These are phyloP conservation scores for Scleromitrula shiraiana DNA, from an alignment of 2,329 filamentous ascomycete genomes.

Conservation along the genomic window DNA sequence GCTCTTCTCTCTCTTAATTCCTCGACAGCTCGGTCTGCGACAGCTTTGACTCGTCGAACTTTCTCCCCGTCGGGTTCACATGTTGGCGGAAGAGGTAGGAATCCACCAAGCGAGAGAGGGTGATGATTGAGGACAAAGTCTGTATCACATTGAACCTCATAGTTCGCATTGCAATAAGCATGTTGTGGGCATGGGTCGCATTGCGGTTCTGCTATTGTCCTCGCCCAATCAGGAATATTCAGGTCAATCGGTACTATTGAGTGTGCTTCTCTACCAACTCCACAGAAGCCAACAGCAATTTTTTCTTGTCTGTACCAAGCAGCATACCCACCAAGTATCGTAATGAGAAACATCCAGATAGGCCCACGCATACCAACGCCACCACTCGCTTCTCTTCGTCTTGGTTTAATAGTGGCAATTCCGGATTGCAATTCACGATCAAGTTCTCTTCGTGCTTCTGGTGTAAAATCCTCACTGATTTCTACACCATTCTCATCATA, in stretches of 20 bases:
- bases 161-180: slow-evolving; percentile 76
- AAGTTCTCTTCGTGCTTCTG: slow-evolving; percentile 77
- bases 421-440: slow-evolving; percentile 57
- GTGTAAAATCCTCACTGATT: slow-evolving; percentile 85
- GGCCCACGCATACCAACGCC: slow-evolving; percentile 52
- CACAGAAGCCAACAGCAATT: slow-evolving; percentile 91
- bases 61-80: slow-evolving; percentile 96
- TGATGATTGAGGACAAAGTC: slow-evolving; percentile 83
- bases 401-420: slow-evolving; percentile 37
- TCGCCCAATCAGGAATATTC: slow-evolving; percentile 62
- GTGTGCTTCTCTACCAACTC: slow-evolving; percentile 60
- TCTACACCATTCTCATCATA: slow-evolving; percentile 44
- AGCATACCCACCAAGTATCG: slow-evolving; percentile 63
- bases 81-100: slow-evolving; percentile 78
- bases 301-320: slow-evolving; percentile 92
- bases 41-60: slow-evolving; percentile 73
- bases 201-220: slow-evolving; percentile 62
- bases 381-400: slow-evolving; percentile 37
- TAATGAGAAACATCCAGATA: slow-evolving; percentile 62
- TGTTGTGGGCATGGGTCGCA: slow-evolving; percentile 89
- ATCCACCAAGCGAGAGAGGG: slow-evolving; percentile 70
- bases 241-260: slow-evolving; percentile 41
- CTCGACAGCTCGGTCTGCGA: slow-evolving; percentile 82
- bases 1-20: slow-evolving; percentile 78
- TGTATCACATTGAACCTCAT: slow-evolving; percentile 71